Percentiles rank a stretch among this genome's conserved stretches.
These are phyloP conservation scores for Suillus discolor DNA, from an alignment of 768 basidiomycete genomes.

Conservation along the genomic window DNA sequence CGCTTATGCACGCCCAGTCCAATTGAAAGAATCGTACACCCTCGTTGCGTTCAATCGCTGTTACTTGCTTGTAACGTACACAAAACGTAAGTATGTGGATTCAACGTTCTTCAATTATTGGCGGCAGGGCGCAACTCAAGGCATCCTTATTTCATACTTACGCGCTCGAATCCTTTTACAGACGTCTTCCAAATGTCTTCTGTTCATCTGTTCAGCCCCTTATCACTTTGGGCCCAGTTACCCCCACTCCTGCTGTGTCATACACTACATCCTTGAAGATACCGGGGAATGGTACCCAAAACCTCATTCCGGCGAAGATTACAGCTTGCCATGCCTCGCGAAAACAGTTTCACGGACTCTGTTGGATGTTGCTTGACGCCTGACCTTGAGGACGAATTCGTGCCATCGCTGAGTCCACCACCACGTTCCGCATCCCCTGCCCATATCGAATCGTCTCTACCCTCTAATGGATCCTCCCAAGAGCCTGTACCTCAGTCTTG, in stretches of 20 bases:
- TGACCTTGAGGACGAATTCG: conserved; percentile 49
- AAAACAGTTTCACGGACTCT: conserved; percentile 69
- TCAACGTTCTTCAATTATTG: background rate
- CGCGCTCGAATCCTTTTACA: background rate
- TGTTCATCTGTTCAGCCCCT: background rate
- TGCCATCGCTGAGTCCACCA: conserved; percentile 3
- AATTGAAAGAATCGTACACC: too few species aligned
- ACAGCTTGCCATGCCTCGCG: conserved; percentile 54
- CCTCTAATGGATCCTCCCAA: conserved; percentile 6
- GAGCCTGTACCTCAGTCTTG: conserved; percentile 3
- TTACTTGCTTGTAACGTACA: background rate
- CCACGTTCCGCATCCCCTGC: conserved; percentile 17
- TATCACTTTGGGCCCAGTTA: background rate
- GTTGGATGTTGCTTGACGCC: conserved; percentile 68
- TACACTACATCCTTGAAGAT: background rate
- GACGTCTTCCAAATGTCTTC: background rate
- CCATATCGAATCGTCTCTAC: conserved; percentile 14
- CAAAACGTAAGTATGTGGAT: background rate
- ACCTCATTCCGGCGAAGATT: background rate
- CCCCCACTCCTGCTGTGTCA: background rate
- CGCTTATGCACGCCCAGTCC: too few species aligned
- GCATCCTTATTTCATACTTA: background rate
- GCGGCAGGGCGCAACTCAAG: background rate
- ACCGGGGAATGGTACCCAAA: background rate
- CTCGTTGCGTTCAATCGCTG: too few species aligned